Conservation (phyloP, 208 protist species). For the Zelonia costaricensis region DNA sequence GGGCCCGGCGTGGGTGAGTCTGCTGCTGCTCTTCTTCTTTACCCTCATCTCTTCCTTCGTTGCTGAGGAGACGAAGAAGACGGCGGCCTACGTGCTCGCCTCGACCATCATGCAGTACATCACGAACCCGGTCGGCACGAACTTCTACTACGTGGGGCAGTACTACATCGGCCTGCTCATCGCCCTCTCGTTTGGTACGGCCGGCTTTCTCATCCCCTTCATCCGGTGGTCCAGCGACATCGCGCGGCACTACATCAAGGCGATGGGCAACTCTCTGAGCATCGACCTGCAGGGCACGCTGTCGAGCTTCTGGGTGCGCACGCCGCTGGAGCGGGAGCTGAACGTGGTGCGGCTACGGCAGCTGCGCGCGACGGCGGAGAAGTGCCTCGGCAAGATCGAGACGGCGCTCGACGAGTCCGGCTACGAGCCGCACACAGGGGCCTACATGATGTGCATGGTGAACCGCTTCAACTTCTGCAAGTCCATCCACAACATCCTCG, state of each 20-base stretch:
- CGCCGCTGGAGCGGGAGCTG: constrained; percentile 81
- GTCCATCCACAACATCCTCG: constrained; percentile 76
- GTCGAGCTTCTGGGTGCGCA: constrained; percentile 82
- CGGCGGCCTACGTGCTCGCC: constrained; percentile 79
- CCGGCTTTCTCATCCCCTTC: constrained; percentile 81
- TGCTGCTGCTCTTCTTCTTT: constrained; percentile 80
- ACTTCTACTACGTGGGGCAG: constrained; percentile 61
- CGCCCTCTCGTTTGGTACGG: constrained; percentile 70
- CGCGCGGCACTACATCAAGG: constrained; percentile 74
- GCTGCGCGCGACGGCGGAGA: constrained; percentile 69
- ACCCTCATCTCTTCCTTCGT: constrained; percentile 80
- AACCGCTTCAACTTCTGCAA: constrained; percentile 76
- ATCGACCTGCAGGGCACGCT: constrained; percentile 86
- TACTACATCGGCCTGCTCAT: constrained; percentile 83
- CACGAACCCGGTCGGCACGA: constrained; percentile 44
- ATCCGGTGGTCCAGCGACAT: constrained; percentile 88
- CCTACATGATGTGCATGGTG: constrained; percentile 57
- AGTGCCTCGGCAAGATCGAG: constrained; percentile 68
- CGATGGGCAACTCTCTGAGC: constrained; percentile 81
- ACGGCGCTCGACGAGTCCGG: constrained; percentile 66
- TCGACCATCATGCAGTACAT: constrained; percentile 86
- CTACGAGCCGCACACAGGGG: constrained; percentile 85
- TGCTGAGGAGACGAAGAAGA: constrained; percentile 88
- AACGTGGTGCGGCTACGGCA: constrained; percentile 86
- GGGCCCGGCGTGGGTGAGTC: constrained; percentile 53